Evolutionary conservation across 2,329 filamentous ascomycete species (phyloP), one percentile per base, ranked within the genome.

Genomic region (Colletotrichum tamarilloi): DNA sequence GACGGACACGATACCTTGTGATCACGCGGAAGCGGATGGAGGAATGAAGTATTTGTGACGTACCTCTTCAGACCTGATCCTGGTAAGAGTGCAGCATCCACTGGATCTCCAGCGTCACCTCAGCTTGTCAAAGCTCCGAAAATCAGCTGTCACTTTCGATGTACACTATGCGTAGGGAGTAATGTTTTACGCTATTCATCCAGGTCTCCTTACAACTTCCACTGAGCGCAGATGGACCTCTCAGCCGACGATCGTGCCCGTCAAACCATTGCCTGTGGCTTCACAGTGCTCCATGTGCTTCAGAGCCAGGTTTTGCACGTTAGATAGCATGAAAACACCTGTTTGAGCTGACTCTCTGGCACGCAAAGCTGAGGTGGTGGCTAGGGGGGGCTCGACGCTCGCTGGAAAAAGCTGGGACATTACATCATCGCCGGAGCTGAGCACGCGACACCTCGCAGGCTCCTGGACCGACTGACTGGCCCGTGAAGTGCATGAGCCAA

Each of bases 351-450:
- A 46, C 70, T 64, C 46, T 57, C 59, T 62, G 59, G 60, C 60
- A 70, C 35, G 32, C 67, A 65, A 55, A 73, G 22, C 67, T 35
- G 4, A 35, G 32, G 32, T 35, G 53, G 55, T 19, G 55, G 59
- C 70, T 42, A 32, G 60, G 46, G 70, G 70, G 64, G 56, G 67
- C 53, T 56, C 30, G 24, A 32, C 62, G 42, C 58, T 64, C 53
- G 32, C 19, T 12, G 49, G 30, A 30, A 38, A 68, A 68, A 62
- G 67, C 46, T 62, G 55, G 38, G 30, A 66, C 60, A 66, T 64
- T 65, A 73, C 71, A 73, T 73, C 71, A 73, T 62, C 57, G 56
- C 30, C 59, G 32, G 65, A 73, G 38, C 24, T 30, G 12, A 19
- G 60, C 42, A 59, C 66, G 42, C 24, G 38, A 68, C 69, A 42